Conservation (phyloP, 192 early-diverging fungal species). For the Coemansia aciculifera region DNA sequence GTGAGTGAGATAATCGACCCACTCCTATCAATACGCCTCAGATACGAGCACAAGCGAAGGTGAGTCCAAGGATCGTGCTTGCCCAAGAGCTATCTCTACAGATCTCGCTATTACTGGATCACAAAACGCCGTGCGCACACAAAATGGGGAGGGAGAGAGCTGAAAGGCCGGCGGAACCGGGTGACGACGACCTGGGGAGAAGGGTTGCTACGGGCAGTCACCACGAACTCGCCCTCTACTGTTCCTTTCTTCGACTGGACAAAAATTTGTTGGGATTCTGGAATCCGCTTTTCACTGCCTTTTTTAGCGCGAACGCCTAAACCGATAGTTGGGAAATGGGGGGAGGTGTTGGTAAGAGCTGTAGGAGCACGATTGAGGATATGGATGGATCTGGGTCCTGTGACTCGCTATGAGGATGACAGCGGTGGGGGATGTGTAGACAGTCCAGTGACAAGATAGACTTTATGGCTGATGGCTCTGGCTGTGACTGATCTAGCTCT, state of each 20-base stretch:
- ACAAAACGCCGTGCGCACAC: neutral
- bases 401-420: neutral
- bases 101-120: neutral
- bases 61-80: neutral
- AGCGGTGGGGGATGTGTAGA: neutral
- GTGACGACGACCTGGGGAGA: constrained; percentile 2
- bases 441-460: neutral
- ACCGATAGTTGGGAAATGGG: neutral
- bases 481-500: neutral
- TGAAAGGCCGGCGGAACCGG: neutral
- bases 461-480: neutral
- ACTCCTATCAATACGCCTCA: neutral
- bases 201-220: constrained; percentile 6
- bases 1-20: neutral
- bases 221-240: neutral
- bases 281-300: neutral
- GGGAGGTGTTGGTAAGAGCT: neutral
- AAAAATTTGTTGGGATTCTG: neutral
- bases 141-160: neutral
- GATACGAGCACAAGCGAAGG: neutral
- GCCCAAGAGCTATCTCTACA: neutral
- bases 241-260: neutral
- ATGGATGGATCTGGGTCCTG: neutral
- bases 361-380: neutral
- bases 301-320: constrained; percentile 6